phyloP scores from a whole-genome alignment of 2,329 filamentous ascomycete genomes.

The Aureobasidium melanogenum region DNA sequence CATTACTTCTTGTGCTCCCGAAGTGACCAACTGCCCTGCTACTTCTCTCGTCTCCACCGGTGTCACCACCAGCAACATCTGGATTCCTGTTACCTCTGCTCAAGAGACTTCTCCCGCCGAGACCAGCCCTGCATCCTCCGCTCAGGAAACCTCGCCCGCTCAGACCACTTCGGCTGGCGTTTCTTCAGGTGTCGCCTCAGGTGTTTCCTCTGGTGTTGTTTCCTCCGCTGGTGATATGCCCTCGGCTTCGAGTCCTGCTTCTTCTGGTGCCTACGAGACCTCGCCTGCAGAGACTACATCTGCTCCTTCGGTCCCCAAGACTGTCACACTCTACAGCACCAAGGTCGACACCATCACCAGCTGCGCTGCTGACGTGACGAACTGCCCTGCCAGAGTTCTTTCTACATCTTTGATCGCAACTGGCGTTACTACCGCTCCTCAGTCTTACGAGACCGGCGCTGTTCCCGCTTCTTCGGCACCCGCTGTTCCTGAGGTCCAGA shows the following conservation, averaged over 20 bases:
- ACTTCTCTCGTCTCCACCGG: background rate
- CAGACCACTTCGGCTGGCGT: slow-evolving; percentile 1
- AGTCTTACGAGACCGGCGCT: slow-evolving; percentile 11
- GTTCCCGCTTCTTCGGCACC: background rate
- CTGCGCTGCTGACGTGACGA: slow-evolving; percentile 12
- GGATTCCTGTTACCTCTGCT: slow-evolving; percentile 9
- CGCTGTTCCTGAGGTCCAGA: slow-evolving; percentile 4
- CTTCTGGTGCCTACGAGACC: slow-evolving; percentile 10
- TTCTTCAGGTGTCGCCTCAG: slow-evolving; percentile 12
- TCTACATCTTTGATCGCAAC: slow-evolving; percentile 15
- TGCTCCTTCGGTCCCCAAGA: slow-evolving; percentile 17
- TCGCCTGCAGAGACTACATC: slow-evolving; percentile 11
- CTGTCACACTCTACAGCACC: slow-evolving; percentile 15
- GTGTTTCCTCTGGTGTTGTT: background rate
- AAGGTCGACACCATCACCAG: slow-evolving; percentile 14
- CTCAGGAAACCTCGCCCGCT: slow-evolving; percentile 9
- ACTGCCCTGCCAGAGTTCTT: slow-evolving; percentile 26
- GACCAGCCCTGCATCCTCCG: background rate
- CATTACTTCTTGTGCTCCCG: slow-evolving; percentile 12
- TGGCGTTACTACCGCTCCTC: slow-evolving; percentile 10
- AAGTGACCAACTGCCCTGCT: slow-evolving; percentile 12
- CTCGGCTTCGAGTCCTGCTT: background rate
- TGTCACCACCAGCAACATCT: slow-evolving; percentile 4
- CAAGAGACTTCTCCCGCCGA: slow-evolving; percentile 6
- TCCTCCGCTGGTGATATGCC: background rate